Percentiles rank a stretch among this genome's conserved stretches.
Conservation (phyloP, 148 eudicot genomes). For the Amaranthus palmeri region DNA sequence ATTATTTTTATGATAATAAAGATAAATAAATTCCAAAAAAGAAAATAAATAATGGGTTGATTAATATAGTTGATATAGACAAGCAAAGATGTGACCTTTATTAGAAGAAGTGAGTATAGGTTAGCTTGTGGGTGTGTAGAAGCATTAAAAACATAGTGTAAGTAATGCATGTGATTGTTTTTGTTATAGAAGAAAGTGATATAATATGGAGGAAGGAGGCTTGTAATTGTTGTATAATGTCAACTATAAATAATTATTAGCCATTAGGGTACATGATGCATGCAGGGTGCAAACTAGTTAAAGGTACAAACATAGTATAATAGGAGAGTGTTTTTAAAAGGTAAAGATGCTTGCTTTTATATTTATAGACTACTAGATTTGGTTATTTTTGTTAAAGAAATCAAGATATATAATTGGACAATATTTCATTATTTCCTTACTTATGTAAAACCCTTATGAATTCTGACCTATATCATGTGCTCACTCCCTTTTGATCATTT, state of each 20-base stretch:
- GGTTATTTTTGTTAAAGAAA: conserved; percentile 12
- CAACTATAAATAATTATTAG: conserved; percentile 24
- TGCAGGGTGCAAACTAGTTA: conserved; percentile 22
- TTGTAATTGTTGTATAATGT: neutral
- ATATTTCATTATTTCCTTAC: conserved; percentile 20
- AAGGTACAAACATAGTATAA: conserved; percentile 25
- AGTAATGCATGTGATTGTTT: conserved; percentile 38
- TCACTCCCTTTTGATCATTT: conserved; percentile 10
- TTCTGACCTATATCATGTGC: conserved; percentile 33
- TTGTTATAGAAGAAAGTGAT: neutral
- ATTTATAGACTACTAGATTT: conserved; percentile 32
- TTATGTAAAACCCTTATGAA: conserved; percentile 9
- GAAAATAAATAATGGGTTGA: conserved; percentile 7
- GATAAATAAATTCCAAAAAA: neutral
- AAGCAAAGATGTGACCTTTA: conserved; percentile 32
- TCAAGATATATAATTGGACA: conserved; percentile 24
- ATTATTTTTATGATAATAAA: neutral
- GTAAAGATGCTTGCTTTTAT: conserved; percentile 27
- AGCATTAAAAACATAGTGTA: conserved; percentile 25
- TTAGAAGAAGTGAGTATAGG: neutral
- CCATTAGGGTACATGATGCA: conserved; percentile 24
- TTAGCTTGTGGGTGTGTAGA: conserved; percentile 12
- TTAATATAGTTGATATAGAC: conserved; percentile 30
- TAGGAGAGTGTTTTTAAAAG: neutral
- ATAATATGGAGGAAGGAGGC: neutral